Evolutionary conservation across 805 yeast genomes (phyloP).

Genomic region (Metschnikowia sp.): DNA sequence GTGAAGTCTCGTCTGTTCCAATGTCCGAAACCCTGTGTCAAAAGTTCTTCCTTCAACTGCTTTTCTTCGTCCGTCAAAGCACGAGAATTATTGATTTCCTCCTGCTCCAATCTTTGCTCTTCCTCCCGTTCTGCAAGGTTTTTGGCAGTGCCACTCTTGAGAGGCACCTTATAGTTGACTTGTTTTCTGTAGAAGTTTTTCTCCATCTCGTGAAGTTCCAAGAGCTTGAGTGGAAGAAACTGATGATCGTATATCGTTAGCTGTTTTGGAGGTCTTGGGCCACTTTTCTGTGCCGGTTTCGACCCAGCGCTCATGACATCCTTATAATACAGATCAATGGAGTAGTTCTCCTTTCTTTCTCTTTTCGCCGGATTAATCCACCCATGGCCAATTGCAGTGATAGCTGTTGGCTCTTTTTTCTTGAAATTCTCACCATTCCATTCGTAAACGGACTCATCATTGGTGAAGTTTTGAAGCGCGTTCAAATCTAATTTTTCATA

Average conservation of each 20-base stretch:
- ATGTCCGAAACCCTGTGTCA: conserved; percentile 66
- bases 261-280: conserved; percentile 84
- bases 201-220: conserved; percentile 77
- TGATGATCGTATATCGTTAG: conserved; percentile 85
- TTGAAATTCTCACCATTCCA: conserved; percentile 86
- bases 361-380: conserved; percentile 88
- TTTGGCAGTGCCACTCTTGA: conserved; percentile 49
- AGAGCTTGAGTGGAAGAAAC: conserved; percentile 74
- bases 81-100: conserved; percentile 71
- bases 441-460: conserved; percentile 69
- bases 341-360: conserved; percentile 80
- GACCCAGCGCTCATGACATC: conserved; percentile 71
- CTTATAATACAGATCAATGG: conserved; percentile 82
- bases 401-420: conserved; percentile 47
- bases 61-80: conserved; percentile 84
- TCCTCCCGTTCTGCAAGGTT: conserved; percentile 32
- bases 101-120: conserved; percentile 57
- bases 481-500: conserved; percentile 68
- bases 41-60: conserved; percentile 52
- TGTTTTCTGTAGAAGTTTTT: conserved; percentile 71
- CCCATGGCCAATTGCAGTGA: conserved; percentile 48
- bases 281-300: conserved; percentile 38
- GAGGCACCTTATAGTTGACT: conserved; percentile 60
- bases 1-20: conserved; percentile 90
- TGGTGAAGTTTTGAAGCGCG: conserved; percentile 72